These are phyloP conservation scores for Dalechampia spathulata DNA, from an alignment of 441 rosid genomes.

Conservation along the genomic window DNA sequence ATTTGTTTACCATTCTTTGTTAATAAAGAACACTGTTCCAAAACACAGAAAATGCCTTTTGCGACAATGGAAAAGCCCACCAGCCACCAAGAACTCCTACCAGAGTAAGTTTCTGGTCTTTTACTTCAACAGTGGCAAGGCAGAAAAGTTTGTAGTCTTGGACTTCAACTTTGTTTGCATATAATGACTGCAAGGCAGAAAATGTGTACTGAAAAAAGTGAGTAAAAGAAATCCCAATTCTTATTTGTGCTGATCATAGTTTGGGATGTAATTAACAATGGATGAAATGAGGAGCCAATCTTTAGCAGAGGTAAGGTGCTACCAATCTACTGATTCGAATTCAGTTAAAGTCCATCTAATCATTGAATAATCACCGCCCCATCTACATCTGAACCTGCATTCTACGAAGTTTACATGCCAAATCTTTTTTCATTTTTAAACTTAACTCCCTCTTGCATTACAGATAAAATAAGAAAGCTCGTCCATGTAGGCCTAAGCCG, in stretches of 20 bases:
- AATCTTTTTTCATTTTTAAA: neutral
- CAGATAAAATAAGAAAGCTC: neutral
- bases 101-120: conserved; percentile 29
- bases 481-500: no score
- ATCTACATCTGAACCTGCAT: neutral
- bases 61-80: conserved; percentile 44
- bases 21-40: conserved; percentile 13
- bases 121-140: conserved; percentile 44
- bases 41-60: conserved; percentile 16
- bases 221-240: neutral
- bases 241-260: neutral
- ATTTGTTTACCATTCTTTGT: no score
- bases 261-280: no score
- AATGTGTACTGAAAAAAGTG: neutral
- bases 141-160: conserved; percentile 47
- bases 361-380: no score
- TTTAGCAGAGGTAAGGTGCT: neutral
- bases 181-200: conserved; percentile 30
- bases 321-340: no score
- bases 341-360: no score
- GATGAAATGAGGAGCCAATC: neutral
- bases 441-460: neutral
- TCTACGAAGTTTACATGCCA: neutral
- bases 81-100: conserved; percentile 54
- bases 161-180: conserved; percentile 51